These are phyloP conservation scores for Decorospora gaudefroyi DNA, from an alignment of 2,329 filamentous ascomycete genomes.

Conservation along the genomic window DNA sequence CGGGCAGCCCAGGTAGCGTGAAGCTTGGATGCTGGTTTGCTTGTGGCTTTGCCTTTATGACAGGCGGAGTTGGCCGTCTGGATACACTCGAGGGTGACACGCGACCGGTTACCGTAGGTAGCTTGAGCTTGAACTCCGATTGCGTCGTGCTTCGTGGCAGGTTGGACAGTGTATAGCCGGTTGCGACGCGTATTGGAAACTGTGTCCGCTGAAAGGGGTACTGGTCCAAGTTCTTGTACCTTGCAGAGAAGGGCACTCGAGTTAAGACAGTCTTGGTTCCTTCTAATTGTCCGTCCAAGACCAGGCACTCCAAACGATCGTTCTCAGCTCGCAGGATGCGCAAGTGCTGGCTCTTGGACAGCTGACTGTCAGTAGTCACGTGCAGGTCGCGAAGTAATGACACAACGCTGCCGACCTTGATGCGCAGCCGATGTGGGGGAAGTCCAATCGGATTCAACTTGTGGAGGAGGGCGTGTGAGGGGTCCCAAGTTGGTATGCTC, in stretches of 20 bases:
- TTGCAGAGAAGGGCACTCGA: conserved; percentile 34
- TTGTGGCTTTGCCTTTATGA: conserved; percentile 3
- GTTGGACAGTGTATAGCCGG: conserved; percentile 14
- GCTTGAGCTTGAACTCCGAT: conserved; percentile 33
- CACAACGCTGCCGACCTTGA: conserved; percentile 44
- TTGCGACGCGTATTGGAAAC: conserved; percentile 41
- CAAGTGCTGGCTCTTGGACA: conserved; percentile 43
- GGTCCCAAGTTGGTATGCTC: conserved; percentile 30
- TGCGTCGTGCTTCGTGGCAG: conserved; percentile 11
- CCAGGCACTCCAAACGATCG: conserved; percentile 40
- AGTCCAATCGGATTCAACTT: conserved; percentile 41
- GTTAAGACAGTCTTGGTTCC: conserved; percentile 42
- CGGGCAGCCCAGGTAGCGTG: conserved; percentile 33
- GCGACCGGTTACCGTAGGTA: conserved; percentile 23
- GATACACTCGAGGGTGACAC: conserved; percentile 4
- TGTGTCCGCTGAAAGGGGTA: conserved; percentile 37
- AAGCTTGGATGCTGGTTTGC: conserved; percentile 26
- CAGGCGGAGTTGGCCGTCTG: conserved; percentile 11
- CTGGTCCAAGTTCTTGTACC: conserved; percentile 35
- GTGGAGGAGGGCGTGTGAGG: conserved; percentile 33
- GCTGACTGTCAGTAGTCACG: conserved; percentile 34
- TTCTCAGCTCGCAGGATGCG: conserved; percentile 34
- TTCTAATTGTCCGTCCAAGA: conserved; percentile 42
- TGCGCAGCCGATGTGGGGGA: conserved; percentile 41
- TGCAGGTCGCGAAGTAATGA: conserved; percentile 37